A percentile compares a stretch with the other conserved stretches of the same genome.
These are phyloP conservation scores for Diaporthe citri DNA, from an alignment of 2,329 filamentous ascomycete genomes.

Conservation along the genomic window DNA sequence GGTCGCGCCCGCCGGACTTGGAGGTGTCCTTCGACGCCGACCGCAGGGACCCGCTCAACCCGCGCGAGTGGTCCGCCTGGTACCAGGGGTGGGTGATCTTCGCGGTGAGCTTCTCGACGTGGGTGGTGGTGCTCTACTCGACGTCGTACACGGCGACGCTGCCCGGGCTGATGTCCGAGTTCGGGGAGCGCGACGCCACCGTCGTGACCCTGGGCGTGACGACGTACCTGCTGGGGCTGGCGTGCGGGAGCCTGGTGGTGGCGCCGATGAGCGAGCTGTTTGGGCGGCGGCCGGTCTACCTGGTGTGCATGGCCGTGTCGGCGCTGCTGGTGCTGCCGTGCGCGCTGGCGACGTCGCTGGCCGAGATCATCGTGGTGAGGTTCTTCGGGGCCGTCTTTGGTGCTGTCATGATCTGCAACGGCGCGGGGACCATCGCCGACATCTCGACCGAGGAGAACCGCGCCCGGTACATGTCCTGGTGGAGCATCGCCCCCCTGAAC, in stretches of 20 bases:
- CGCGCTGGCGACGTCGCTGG: slow-evolving; percentile 73
- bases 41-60: slow-evolving; percentile 67
- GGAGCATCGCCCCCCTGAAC: slow-evolving; percentile 87
- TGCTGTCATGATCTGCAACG: slow-evolving; percentile 85
- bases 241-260: slow-evolving; percentile 76
- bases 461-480: slow-evolving; percentile 85
- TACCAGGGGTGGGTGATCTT: slow-evolving; percentile 54
- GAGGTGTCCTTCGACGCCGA: slow-evolving; percentile 77
- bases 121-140: slow-evolving; percentile 73
- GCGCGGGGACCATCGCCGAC: slow-evolving; percentile 86
- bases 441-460: slow-evolving; percentile 85
- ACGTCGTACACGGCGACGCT: slow-evolving; percentile 81
- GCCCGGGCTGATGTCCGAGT: slow-evolving; percentile 74
- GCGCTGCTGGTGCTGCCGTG: slow-evolving; percentile 77
- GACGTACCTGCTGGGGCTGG: slow-evolving; percentile 79
- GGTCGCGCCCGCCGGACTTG: slow-evolving; percentile 64
- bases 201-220: slow-evolving; percentile 79
- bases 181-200: slow-evolving; percentile 63
- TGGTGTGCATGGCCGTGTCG: slow-evolving; percentile 72
- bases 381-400: slow-evolving; percentile 70
- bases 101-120: slow-evolving; percentile 57
- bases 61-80: slow-evolving; percentile 75
- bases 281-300: slow-evolving; percentile 74
- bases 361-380: slow-evolving; percentile 73
- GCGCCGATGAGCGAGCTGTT: slow-evolving; percentile 79